Evolutionary conservation across 1,139 yeast species (phyloP).

Genomic region (Entelexis sorbosivorans): DNA sequence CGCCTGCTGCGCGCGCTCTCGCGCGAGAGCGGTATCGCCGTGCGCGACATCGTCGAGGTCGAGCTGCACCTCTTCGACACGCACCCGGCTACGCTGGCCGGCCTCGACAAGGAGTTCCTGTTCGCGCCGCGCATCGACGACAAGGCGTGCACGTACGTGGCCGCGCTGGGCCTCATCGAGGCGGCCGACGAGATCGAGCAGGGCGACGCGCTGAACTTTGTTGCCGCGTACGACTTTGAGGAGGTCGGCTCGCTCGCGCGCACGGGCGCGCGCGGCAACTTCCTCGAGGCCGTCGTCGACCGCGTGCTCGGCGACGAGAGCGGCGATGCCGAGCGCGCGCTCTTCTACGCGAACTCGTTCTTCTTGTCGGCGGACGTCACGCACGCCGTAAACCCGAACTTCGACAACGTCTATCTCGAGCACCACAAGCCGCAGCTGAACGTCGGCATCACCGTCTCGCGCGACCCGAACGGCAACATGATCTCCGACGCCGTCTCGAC

Average conservation of each 20-base stretch:
- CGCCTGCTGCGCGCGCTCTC: conserved; percentile 65
- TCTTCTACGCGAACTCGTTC: conserved; percentile 53
- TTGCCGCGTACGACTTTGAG: conserved; percentile 83
- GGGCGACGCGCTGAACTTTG: conserved; percentile 45
- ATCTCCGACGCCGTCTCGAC: conserved; percentile 67
- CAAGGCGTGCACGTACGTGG: conserved; percentile 78
- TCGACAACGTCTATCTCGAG: conserved; percentile 52
- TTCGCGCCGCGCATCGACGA: conserved; percentile 90
- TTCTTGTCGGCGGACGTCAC: conserved; percentile 87
- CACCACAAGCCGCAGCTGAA: conserved; percentile 70
- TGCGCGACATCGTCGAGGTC: conserved; percentile 65
- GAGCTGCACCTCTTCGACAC: conserved; percentile 78
- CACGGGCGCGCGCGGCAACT: conserved; percentile 90
- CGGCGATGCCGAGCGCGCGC: conserved; percentile 36
- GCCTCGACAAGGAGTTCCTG: conserved; percentile 76
- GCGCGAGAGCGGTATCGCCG: conserved; percentile 45
- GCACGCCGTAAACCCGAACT: conserved; percentile 92
- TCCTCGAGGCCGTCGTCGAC: conserved; percentile 63
- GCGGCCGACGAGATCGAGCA: conserved; percentile 46
- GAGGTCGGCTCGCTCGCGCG: conserved; percentile 86
- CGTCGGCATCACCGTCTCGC: conserved; percentile 56
- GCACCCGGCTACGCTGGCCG: conserved; percentile 76
- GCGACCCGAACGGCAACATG: conserved; percentile 71
- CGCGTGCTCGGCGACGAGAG: conserved; percentile 40
- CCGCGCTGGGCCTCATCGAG: conserved; percentile 50